phyloP scores from a whole-genome alignment of 805 yeast species.

The Saturnispora sekii region DNA sequence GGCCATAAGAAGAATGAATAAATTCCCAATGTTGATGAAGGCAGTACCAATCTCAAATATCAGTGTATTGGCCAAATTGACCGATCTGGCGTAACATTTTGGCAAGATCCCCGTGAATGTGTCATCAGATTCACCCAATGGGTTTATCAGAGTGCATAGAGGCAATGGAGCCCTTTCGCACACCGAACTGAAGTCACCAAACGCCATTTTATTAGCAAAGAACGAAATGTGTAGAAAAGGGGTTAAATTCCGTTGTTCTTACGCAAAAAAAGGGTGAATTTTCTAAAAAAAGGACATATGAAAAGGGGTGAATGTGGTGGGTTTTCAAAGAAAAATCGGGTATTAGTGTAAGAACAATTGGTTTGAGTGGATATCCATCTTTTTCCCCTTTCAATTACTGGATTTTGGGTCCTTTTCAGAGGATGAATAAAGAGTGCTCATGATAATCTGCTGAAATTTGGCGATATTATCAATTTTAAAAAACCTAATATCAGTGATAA shows the following conservation, averaged over 20 bases:
- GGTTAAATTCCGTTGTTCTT: background rate
- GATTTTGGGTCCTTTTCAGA: no score
- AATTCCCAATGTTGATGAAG: conserved; percentile 69
- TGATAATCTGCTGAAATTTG: no score
- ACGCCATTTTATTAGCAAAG: conserved; percentile 34
- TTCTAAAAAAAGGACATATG: no score
- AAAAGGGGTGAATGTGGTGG: no score
- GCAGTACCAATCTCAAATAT: conserved; percentile 86
- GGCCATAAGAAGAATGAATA: conserved; percentile 56
- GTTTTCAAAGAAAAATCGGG: no score
- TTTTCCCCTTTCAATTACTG: no score
- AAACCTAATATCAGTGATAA: no score
- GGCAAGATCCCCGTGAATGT: conserved; percentile 58
- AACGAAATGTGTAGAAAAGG: background rate
- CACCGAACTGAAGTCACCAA: conserved; percentile 54
- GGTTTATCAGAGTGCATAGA: conserved; percentile 63
- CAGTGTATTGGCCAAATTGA: conserved; percentile 82
- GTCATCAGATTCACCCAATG: conserved; percentile 27
- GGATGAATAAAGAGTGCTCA: no score
- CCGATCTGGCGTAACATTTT: conserved; percentile 74
- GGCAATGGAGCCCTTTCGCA: conserved; percentile 70
- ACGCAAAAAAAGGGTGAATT: no score
- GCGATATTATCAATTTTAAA: no score
- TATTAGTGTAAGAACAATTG: no score
- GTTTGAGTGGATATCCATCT: no score